phyloP scores from a whole-genome alignment of 768 basidiomycete species.

The Russula griseocarnosa region DNA sequence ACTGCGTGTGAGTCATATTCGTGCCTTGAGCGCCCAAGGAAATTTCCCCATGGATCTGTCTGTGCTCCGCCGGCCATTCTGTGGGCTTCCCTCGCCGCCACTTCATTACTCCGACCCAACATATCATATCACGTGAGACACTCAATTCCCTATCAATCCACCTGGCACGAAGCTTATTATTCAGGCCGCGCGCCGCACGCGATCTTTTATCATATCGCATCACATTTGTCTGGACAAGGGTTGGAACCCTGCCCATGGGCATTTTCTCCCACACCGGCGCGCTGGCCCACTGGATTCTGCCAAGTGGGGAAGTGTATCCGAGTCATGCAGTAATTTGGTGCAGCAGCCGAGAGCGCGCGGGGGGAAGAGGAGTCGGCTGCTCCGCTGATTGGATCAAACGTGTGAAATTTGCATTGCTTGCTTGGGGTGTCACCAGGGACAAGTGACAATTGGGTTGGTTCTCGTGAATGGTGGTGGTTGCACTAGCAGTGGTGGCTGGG shows the following conservation, averaged over 20 bases:
- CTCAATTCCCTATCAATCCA: background rate
- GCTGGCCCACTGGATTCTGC: slow-evolving; percentile 3
- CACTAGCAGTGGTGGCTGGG: background rate
- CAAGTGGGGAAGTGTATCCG: too few species aligned
- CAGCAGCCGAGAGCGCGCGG: background rate
- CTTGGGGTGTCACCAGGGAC: background rate
- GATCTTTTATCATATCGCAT: slow-evolving; percentile 19
- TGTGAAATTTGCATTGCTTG: background rate
- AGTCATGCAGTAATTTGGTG: background rate
- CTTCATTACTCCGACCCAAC: background rate
- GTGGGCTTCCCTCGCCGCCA: background rate
- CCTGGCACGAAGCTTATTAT: background rate
- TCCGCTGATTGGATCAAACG: slow-evolving; percentile 7
- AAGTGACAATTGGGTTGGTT: background rate
- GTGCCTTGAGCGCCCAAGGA: slow-evolving; percentile 4
- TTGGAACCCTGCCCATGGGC: background rate
- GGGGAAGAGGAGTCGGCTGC: background rate
- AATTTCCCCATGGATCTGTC: slow-evolving; percentile 13
- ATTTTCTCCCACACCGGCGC: slow-evolving; percentile 19
- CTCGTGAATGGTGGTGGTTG: background rate
- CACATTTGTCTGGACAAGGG: background rate
- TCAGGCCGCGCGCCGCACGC: background rate
- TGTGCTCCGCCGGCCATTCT: background rate
- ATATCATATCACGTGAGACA: slow-evolving; percentile 2
- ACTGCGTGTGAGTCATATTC: background rate